Evolutionary conservation across 805 yeast species (phyloP).

Genomic region (Saccharomycopsis amapae): DNA sequence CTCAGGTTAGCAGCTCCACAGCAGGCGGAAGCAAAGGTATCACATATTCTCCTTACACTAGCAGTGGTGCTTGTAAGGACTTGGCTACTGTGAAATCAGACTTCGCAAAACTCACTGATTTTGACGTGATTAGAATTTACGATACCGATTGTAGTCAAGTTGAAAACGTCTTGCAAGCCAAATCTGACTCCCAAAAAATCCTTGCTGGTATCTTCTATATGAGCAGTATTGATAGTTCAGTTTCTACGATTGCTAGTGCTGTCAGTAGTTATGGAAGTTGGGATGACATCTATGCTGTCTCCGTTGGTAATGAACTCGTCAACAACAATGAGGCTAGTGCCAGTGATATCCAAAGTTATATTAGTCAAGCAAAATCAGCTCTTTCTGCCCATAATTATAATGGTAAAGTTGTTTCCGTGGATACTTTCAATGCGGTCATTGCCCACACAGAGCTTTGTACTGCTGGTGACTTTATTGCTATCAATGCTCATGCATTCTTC

Average conservation of each 20-base stretch:
- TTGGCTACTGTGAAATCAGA: slow-evolving; percentile 49
- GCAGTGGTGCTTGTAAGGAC: slow-evolving; percentile 58
- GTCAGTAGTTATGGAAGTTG: slow-evolving; percentile 36
- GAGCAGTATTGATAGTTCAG: slow-evolving; percentile 37
- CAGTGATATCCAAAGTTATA: slow-evolving; percentile 36
- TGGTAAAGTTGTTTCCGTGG: slow-evolving; percentile 51
- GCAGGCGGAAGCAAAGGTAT: slow-evolving; percentile 39
- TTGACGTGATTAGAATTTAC: slow-evolving; percentile 61
- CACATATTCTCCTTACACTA: slow-evolving; percentile 69
- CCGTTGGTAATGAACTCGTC: slow-evolving; percentile 56
- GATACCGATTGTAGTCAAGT: slow-evolving; percentile 72
- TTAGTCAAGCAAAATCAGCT: slow-evolving; percentile 37
- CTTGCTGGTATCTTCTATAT: slow-evolving; percentile 56
- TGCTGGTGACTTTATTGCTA: slow-evolving; percentile 50
- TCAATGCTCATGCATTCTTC: slow-evolving; percentile 57
- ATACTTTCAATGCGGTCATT: slow-evolving; percentile 48
- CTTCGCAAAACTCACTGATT: slow-evolving; percentile 43
- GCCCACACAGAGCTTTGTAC: slow-evolving; percentile 42
- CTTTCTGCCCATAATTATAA: slow-evolving; percentile 36
- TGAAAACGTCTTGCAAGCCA: slow-evolving; percentile 47
- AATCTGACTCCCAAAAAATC: slow-evolving; percentile 49
- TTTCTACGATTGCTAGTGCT: slow-evolving; percentile 31
- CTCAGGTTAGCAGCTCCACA: slow-evolving; percentile 9
- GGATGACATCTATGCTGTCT: slow-evolving; percentile 55
- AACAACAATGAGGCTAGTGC: slow-evolving; percentile 41